Evolutionary conservation across 1,284 basidiomycete genomes (phyloP).

Genomic region (Puccinia triticina): DNA sequence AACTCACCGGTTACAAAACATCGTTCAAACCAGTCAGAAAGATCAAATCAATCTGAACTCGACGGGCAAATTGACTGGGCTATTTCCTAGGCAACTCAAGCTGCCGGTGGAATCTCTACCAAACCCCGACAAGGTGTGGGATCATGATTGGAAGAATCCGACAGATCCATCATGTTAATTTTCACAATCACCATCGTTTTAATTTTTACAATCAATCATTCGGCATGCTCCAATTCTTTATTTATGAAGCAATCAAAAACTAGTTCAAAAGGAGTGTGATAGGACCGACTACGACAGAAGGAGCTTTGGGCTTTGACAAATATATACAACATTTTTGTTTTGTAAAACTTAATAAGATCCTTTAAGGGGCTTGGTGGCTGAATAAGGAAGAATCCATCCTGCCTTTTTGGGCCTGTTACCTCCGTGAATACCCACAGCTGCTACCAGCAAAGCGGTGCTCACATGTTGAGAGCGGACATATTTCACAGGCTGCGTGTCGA

Average conservation of each 20-base stretch:
- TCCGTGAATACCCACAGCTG: slow-evolving; percentile 41
- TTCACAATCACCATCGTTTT: background rate
- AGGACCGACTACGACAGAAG: too few species aligned
- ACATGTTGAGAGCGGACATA: slow-evolving; percentile 52
- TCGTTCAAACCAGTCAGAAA: background rate
- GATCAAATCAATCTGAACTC: slow-evolving; percentile 24
- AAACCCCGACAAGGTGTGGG: slow-evolving; percentile 62
- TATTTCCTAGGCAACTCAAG: slow-evolving; percentile 74
- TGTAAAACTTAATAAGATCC: too few species aligned
- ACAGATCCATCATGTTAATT: slow-evolving; percentile 23
- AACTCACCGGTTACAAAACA: slow-evolving; percentile 35
- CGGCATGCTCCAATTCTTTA: too few species aligned
- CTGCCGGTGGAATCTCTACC: slow-evolving; percentile 71
- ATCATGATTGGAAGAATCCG: slow-evolving; percentile 51
- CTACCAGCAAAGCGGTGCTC: slow-evolving; percentile 46
- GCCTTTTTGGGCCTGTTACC: background rate
- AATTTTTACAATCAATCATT: background rate
- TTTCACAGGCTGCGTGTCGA: slow-evolving; percentile 45
- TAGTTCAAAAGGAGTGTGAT: too few species aligned
- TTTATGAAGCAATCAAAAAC: too few species aligned
- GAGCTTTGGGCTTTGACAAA: background rate
- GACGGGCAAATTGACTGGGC: slow-evolving; percentile 62
- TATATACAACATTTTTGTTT: background rate
- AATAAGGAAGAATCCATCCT: background rate
- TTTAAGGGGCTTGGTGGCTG: background rate